A percentile compares a stretch with the other conserved stretches of the same genome.
Conservation (phyloP, 1,139 yeast genomes). For the Suhomyces anneliseae region DNA sequence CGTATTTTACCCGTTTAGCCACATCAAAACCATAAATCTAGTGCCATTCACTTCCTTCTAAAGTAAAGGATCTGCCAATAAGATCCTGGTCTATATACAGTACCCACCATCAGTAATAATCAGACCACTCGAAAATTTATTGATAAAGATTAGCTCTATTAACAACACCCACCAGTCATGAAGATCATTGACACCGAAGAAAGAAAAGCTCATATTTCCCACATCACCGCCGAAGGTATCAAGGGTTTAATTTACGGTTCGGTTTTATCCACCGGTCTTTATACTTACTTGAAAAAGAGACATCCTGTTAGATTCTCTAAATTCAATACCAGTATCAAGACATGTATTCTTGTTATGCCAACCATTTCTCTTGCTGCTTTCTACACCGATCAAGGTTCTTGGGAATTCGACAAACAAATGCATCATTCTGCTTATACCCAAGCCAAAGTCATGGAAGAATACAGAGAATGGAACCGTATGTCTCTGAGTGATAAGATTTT, state of each 20-base stretch:
- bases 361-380: conserved; percentile 41
- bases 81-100: neutral
- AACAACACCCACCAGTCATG: conserved; percentile 22
- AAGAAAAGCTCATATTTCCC: conserved; percentile 41
- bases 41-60: no score
- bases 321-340: conserved; percentile 42
- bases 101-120: neutral
- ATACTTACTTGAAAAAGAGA: conserved; percentile 32
- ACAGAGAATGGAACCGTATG: conserved; percentile 21
- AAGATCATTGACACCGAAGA: conserved; percentile 43
- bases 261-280: conserved; percentile 34
- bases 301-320: conserved; percentile 36
- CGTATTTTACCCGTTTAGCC: no score
- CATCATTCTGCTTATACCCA: conserved; percentile 35
- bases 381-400: conserved; percentile 51
- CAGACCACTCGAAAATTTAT: neutral
- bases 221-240: conserved; percentile 38
- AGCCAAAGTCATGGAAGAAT: conserved; percentile 22
- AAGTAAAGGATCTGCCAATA: neutral
- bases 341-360: conserved; percentile 44
- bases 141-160: neutral
- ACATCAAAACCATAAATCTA: no score
- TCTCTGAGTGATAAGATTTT: conserved; percentile 25
- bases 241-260: conserved; percentile 45
- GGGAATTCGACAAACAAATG: conserved; percentile 45